These are phyloP conservation scores for Vitis hybrid DNA, from an alignment of 177 flowering plant genomes.

Conservation along the genomic window DNA sequence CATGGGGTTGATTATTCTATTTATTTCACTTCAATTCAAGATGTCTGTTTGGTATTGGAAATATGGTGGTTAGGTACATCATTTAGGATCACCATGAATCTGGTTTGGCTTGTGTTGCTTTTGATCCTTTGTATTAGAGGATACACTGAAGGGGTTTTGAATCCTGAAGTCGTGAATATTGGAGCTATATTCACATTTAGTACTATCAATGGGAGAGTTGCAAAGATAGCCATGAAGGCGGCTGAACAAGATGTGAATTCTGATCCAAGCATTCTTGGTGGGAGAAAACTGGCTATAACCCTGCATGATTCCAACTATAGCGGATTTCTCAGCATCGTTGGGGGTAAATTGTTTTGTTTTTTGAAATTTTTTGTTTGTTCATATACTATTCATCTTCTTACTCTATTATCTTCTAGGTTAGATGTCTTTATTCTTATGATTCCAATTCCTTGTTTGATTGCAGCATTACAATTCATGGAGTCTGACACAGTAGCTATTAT, in stretches of 20 bases:
- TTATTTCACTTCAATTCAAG: background rate
- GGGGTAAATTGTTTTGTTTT: constrained; percentile 28
- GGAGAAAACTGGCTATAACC: constrained; percentile 47
- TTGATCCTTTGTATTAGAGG: constrained; percentile 19
- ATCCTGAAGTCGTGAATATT: constrained; percentile 39
- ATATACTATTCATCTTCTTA: background rate
- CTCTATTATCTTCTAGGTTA: background rate
- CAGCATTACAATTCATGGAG: constrained; percentile 61
- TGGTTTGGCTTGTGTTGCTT: constrained; percentile 23
- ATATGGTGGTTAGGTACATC: background rate
- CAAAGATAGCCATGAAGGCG: constrained; percentile 67
- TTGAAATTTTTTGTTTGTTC: constrained; percentile 1
- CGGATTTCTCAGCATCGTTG: constrained; percentile 61
- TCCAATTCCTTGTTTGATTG: constrained; percentile 9
- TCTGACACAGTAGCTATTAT: constrained; percentile 53
- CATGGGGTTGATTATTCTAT: background rate
- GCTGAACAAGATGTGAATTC: constrained; percentile 76
- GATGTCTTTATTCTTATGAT: background rate
- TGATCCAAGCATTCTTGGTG: constrained; percentile 58
- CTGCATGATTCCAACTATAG: constrained; percentile 63
- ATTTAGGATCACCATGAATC: constrained; percentile 27
- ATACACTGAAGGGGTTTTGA: constrained; percentile 20
- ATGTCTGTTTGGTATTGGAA: background rate
- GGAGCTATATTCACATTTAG: constrained; percentile 61
- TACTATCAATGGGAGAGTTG: constrained; percentile 54